Evolutionary conservation across 495 filamentous ascomycete genomes (phyloP).

Genomic region (Aspergillus funiculosus): DNA sequence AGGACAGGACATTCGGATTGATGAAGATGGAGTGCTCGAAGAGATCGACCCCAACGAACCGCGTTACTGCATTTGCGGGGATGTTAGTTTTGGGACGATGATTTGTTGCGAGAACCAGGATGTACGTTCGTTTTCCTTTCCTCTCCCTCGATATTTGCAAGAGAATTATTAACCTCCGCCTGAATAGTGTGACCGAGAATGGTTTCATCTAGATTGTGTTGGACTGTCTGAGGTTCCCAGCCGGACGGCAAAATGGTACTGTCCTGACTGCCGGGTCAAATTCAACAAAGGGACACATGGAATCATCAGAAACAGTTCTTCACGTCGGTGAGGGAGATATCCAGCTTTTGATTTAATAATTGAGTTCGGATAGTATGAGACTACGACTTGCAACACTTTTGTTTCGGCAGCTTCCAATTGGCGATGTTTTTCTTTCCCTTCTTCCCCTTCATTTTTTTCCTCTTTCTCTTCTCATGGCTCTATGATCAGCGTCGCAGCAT

Average conservation of each 20-base stretch:
- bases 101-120: conserved; percentile 87
- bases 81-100: conserved; percentile 92
- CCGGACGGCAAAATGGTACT: conserved; percentile 87
- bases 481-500: conserved; percentile 12
- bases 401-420: conserved; percentile 3
- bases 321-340: conserved; percentile 34
- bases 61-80: conserved; percentile 83
- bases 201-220: conserved; percentile 93
- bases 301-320: conserved; percentile 31
- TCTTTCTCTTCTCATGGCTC: neutral
- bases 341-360: too few relatives aligned
- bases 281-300: conserved; percentile 51
- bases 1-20: conserved; percentile 39
- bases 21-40: conserved; percentile 52
- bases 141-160: neutral
- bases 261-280: conserved; percentile 72
- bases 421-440: conserved; percentile 8
- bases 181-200: conserved; percentile 63
- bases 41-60: conserved; percentile 83
- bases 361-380: conserved; percentile 25
- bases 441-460: neutral
- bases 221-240: conserved; percentile 68
- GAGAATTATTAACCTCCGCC: conserved; percentile 21
- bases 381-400: conserved; percentile 21
- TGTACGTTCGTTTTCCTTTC: conserved; percentile 49